A percentile compares a stretch with the other conserved stretches of the same genome.
Conservation (phyloP, 176 grass and related monocot genomes). For the Aegilops umbellulata region DNA sequence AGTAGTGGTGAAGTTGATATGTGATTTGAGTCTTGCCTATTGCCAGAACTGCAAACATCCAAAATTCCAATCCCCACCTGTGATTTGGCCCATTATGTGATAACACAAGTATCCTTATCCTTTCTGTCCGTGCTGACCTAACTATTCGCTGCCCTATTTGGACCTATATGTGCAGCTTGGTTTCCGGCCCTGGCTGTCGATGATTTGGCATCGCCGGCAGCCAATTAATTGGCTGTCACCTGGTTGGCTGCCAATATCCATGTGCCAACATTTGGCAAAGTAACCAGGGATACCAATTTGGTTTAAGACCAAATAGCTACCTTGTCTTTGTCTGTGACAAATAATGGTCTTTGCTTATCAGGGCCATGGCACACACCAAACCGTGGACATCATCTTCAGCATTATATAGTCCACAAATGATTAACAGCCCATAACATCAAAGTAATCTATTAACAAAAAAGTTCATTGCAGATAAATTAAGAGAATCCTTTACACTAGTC, state of each 20-base stretch:
- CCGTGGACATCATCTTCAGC: neutral
- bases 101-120: no score
- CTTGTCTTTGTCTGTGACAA: neutral
- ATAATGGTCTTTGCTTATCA: neutral
- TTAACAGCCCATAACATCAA: neutral
- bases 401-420: neutral
- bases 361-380: neutral
- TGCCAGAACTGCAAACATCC: neutral
- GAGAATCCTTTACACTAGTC: neutral
- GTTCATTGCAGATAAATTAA: no score
- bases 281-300: neutral
- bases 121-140: neutral
- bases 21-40: conserved; percentile 19
- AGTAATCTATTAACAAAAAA: neutral
- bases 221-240: neutral
- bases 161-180: neutral
- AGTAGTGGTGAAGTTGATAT: neutral
- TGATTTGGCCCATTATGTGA: neutral
- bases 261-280: neutral
- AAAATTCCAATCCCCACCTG: neutral
- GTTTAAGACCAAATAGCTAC: neutral
- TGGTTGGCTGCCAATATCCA: neutral
- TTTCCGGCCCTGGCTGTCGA: neutral
- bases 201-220: neutral
- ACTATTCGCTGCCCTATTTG: neutral